phyloP scores from a whole-genome alignment of 176 grass and related monocot species.

The Hsuehochloa calcarea region DNA sequence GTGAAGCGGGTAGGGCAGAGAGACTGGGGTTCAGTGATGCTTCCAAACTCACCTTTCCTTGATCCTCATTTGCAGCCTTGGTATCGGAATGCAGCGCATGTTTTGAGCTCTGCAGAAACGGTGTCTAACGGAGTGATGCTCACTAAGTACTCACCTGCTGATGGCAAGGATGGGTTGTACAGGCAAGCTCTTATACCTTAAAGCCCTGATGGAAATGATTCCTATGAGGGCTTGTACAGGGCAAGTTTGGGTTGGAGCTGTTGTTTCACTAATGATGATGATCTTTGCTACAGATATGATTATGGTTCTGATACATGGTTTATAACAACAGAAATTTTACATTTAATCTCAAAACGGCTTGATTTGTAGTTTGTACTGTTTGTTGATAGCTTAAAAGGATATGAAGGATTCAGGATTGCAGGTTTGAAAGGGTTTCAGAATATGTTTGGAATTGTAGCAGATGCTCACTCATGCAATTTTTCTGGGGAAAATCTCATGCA shows the following conservation, averaged over 20 bases:
- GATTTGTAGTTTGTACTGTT: not conserved
- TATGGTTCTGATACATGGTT: slow-evolving; percentile 17
- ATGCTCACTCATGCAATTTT: not conserved
- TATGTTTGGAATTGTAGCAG: not conserved
- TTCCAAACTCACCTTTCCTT: slow-evolving; percentile 44
- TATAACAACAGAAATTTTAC: slow-evolving; percentile 24
- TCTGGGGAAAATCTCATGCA: not conserved
- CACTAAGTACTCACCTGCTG: slow-evolving; percentile 62
- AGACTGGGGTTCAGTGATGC: slow-evolving; percentile 76
- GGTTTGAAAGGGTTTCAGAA: not conserved
- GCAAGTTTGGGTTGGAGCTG: not conserved
- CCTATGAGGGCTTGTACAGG: slow-evolving; percentile 23
- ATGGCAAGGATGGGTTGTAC: slow-evolving; percentile 77
- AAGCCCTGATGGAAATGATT: not conserved
- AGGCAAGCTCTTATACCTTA: slow-evolving; percentile 71
- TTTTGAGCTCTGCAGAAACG: slow-evolving; percentile 59
- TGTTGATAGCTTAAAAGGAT: not conserved
- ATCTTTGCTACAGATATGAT: not conserved
- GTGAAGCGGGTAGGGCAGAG: slow-evolving; percentile 55
- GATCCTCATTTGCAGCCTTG: slow-evolving; percentile 64
- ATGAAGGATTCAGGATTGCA: not conserved
- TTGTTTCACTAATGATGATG: slow-evolving; percentile 12
- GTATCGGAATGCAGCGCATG: slow-evolving; percentile 60
- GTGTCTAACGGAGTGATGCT: slow-evolving; percentile 23
- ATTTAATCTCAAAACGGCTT: slow-evolving; percentile 2